A percentile compares a stretch with the other conserved stretches of the same genome.
Conservation (phyloP, 306 rosid species). For the Vigna nakashimae region DNA sequence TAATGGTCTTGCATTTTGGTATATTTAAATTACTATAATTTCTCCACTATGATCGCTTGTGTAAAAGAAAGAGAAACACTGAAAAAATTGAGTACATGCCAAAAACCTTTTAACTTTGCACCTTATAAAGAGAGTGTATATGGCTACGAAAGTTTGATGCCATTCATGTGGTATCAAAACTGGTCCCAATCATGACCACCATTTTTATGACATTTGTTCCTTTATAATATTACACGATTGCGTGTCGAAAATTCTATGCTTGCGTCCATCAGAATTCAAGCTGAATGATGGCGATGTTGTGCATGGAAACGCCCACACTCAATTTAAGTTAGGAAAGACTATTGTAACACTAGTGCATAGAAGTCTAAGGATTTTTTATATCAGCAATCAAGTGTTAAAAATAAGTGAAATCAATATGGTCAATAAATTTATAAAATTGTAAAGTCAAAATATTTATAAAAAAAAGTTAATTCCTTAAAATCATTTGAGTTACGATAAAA, state of each 20-base stretch:
- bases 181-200: constrained; percentile 55
- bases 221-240: background rate
- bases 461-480: too few species aligned
- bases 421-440: too few species aligned
- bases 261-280: background rate
- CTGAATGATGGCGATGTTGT: background rate
- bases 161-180: constrained; percentile 61
- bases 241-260: background rate
- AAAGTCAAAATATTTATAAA: too few species aligned
- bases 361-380: too few species aligned
- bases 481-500: too few species aligned
- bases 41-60: constrained; percentile 34
- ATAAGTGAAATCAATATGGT: too few species aligned
- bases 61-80: constrained; percentile 10
- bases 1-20: constrained; percentile 45
- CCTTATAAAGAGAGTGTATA: constrained; percentile 51
- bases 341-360: too few species aligned
- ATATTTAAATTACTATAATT: constrained; percentile 43
- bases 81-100: constrained; percentile 23
- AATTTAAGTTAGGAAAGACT: background rate
- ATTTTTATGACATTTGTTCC: constrained; percentile 42
- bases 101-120: constrained; percentile 51
- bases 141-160: constrained; percentile 42
- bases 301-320: background rate
- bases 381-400: too few species aligned